Base-by-base conservation (phyloP, 768 basidiomycete genomes). In the Trametes coccinea region DNA sequence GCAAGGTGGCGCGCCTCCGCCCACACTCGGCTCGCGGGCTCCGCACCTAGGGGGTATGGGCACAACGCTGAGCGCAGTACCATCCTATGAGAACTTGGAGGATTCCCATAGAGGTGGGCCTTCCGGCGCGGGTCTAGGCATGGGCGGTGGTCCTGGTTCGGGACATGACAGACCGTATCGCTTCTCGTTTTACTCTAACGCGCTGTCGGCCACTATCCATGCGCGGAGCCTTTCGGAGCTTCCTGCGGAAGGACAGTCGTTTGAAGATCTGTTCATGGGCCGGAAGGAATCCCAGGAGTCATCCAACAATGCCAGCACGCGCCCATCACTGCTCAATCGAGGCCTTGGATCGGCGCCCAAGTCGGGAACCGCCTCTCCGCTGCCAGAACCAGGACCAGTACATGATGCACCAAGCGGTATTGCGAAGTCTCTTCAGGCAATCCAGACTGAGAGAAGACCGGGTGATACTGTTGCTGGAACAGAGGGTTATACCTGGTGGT, bases 151-250 rank as follows among this genome's bases (percentile, higher is more conserved):
- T 5, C 62, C 66, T 14, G 56, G 67, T 7, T 64, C 64, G 2
- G 74, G 74, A 1, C 89, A 94, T 65, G 93, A 95, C 69, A 81
- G 94, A 69, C 96, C 95, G 8, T 98, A 98, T 71, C 85, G 97
- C 47, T 99, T 98, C 77, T 98, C 97, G 0, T 99, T 98, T 77
- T 99, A 98, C 76, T 98, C 93, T 16, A 98, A 97, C 69, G 83
- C 89, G 4, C 78, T 97, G 51, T 86, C 89, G 2, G 90, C 94
- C 0, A 98, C 97, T 1, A 98, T 99, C 50, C 96, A 98, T 76
- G 92, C 97, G 0, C 84, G 95, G 16, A 95, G 90, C 63, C 77
- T 99, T 14, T 87, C 90, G 58, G 97, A 99, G 73, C 82, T 99
- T 14, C 97, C 97, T 0, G 93, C 91, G 0, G 95, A 96, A 40